phyloP scores from a whole-genome alignment of 495 filamentous ascomycete species.

The Penicillium manginii region DNA sequence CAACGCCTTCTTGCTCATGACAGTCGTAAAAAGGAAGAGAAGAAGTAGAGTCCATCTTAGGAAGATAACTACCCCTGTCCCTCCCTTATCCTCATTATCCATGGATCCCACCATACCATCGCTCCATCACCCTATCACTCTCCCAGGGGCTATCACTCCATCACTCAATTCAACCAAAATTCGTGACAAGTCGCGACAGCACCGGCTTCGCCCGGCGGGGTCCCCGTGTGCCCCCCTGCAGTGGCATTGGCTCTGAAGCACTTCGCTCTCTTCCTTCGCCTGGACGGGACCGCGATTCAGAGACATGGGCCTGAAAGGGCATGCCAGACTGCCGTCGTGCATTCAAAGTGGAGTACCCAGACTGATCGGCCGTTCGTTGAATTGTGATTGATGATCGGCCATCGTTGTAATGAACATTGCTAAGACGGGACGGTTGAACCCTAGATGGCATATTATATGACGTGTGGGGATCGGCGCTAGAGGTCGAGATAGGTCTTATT shows the following conservation, averaged over 20 bases:
- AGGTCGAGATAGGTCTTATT: constrained; percentile 20
- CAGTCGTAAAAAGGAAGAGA: constrained; percentile 7
- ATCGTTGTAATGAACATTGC: constrained; percentile 27
- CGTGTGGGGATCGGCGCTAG: constrained; percentile 11
- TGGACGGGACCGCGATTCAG: constrained; percentile 7
- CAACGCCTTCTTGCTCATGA: constrained; percentile 18
- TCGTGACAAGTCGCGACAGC: constrained; percentile 45
- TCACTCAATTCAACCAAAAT: constrained; percentile 29
- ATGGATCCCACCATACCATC: neutral
- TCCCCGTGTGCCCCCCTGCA: constrained; percentile 12
- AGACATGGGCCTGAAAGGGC: constrained; percentile 10
- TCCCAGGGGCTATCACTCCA: no score
- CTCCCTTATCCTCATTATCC: no score
- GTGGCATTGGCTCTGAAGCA: constrained; percentile 27
- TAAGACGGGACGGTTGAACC: constrained; percentile 28
- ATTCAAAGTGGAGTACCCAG: constrained; percentile 1
- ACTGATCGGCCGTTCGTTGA: constrained; percentile 16
- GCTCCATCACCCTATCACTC: neutral
- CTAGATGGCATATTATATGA: constrained; percentile 11
- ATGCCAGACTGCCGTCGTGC: constrained; percentile 19
- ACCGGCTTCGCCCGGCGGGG: constrained; percentile 41
- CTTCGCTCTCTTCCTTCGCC: constrained; percentile 28
- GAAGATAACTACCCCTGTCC: neutral
- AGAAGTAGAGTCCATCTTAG: no score
- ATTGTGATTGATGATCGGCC: constrained; percentile 23